Conservation (phyloP, 345 rosid species). For the Melaleuca alternifolia region DNA sequence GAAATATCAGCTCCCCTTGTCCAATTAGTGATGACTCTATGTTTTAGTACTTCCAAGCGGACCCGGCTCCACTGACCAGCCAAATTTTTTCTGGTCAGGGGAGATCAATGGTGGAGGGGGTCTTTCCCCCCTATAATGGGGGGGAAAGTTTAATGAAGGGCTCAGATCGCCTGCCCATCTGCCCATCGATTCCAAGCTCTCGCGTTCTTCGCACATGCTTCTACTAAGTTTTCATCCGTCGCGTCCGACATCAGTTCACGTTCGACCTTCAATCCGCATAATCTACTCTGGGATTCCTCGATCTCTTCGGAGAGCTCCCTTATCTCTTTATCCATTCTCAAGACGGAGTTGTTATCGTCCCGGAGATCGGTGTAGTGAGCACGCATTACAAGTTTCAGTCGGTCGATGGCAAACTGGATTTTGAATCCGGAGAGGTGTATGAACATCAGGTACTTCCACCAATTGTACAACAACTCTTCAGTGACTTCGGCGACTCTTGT, state of each 20-base stretch:
- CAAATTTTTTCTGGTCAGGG: no score
- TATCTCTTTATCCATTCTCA: not conserved
- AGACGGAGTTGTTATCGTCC: not conserved
- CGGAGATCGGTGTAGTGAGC: not conserved
- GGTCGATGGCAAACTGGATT: not conserved
- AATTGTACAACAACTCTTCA: not conserved
- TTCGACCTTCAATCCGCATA: not conserved
- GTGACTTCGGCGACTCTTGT: not conserved
- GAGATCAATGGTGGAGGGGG: no score
- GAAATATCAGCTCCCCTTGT: not conserved
- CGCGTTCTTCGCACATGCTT: not conserved
- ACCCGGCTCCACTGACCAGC: no score
- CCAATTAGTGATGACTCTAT: not conserved
- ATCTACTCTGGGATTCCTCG: not conserved
- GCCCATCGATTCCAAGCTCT: not conserved
- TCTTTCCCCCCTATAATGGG: no score
- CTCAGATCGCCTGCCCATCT: no score
- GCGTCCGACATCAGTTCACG: rapidly evolving
- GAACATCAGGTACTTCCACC: not conserved
- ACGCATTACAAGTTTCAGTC: not conserved
- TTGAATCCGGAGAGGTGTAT: not conserved
- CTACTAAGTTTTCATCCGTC: not conserved
- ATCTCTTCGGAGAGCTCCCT: not conserved
- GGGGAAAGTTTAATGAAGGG: no score
- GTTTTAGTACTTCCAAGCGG: not conserved